Conservation (phyloP, 78 protist genomes). For the Chrysochromulina tobinii region DNA sequence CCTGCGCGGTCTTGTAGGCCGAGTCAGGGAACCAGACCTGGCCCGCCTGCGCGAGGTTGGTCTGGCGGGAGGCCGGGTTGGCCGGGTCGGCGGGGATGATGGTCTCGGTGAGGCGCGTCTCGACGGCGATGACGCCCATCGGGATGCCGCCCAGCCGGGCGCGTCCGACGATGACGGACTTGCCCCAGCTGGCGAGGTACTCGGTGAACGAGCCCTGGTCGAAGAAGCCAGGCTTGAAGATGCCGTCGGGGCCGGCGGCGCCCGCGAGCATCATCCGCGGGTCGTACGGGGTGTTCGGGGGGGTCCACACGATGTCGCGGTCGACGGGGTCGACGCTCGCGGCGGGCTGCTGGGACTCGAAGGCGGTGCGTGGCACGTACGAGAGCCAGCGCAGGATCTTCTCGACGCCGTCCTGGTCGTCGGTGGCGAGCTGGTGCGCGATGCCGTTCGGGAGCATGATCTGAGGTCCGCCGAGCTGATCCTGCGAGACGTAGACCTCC, state of each 20-base stretch:
- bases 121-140: slow-evolving; percentile 92
- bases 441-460: slow-evolving; percentile 97
- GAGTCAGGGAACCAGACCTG: slow-evolving; percentile 98
- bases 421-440: slow-evolving; percentile 74
- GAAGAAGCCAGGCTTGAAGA: slow-evolving; percentile 81
- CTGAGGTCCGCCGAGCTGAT: slow-evolving; percentile 93
- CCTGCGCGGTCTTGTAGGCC: slow-evolving; percentile 95
- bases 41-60: slow-evolving; percentile 81
- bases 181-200: slow-evolving; percentile 92
- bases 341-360: slow-evolving; percentile 8
- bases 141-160: slow-evolving; percentile 96
- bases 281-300: slow-evolving; percentile 79
- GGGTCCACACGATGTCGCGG: slow-evolving; percentile 60
- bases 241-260: slow-evolving; percentile 2
- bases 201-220: slow-evolving; percentile 88
- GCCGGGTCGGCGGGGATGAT: slow-evolving; percentile 93
- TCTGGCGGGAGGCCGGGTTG: slow-evolving; percentile 67
- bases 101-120: slow-evolving; percentile 82
- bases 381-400: slow-evolving; percentile 82
- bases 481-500: slow-evolving; percentile 88
- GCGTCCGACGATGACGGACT: slow-evolving; percentile 93
- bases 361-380: slow-evolving; percentile 75
- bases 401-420: slow-evolving; percentile 82
- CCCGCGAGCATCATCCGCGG: slow-evolving; percentile 87
- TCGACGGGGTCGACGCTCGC: background rate